Evolutionary conservation across 179 eudicot species (phyloP), one percentile per base, ranked within the genome.

Genomic region (Nepenthes alata): DNA sequence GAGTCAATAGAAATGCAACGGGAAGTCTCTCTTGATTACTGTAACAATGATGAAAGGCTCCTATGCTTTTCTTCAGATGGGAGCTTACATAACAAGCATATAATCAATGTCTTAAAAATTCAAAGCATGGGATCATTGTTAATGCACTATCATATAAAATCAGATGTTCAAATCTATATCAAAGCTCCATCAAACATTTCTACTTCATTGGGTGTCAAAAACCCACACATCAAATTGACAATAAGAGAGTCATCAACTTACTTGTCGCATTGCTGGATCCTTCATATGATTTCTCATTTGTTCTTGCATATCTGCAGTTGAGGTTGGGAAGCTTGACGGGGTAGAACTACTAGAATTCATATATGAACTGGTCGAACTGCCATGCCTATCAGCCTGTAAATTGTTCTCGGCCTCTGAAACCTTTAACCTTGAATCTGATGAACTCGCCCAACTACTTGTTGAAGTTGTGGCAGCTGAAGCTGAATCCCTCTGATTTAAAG

Each of bases 241-340:
- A 41, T 4, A 7, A 41, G 45, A 41, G 6, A 3, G 11, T 4
- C 53, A 50, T 25, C 34, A 48, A 60, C 69, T 64, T 71, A 93
- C 98, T 83, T 89, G 84, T 50, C 86, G 80, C 93, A 86, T 89
- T 58, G 95, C 95, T 55, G 98, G 98, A 79, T 93, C 93, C 53
- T 87, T 86, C 98, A 93, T 78, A 74, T 87, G 98, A 67, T 82
- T 85, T 76, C 87, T 83, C 90, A 93, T 85, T 72, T 91, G 96
- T 65, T 88, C 91, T 75, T 91, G 97, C 72, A 88, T 63, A 75
- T 86, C 91, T 70, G 74, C 67, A 78, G 71, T 77, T 62, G 95
- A 73, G 58, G 80, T 58, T 12, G 85, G 74, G 47, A 82, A 59
- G 74, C 78, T 83, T 45, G 89, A 59, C 55, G 76, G 88, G 59